A percentile compares a stretch with the other conserved stretches of the same genome.
Conservation (phyloP, 164 flowering plant genomes). For the Piper betle region DNA sequence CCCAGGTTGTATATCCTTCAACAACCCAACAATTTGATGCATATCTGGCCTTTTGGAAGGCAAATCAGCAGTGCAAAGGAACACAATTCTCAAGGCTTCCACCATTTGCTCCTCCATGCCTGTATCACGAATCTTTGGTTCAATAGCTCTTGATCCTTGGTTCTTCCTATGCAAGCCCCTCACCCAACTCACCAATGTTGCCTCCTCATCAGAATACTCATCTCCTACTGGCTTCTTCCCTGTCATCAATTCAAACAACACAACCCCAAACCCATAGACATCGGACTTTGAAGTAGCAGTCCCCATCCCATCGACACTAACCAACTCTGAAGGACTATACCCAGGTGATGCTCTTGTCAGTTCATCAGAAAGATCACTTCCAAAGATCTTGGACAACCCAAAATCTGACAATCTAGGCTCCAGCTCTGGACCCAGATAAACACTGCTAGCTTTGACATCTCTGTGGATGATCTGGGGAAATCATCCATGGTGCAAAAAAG, state of each 20-base stretch:
- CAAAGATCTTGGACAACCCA: slow-evolving; percentile 16
- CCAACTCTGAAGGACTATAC: too few species aligned
- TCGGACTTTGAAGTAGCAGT: slow-evolving; percentile 25
- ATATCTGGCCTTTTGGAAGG: slow-evolving; percentile 77
- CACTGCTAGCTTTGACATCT: slow-evolving; percentile 49
- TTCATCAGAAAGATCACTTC: slow-evolving; percentile 1
- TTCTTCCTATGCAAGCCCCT: slow-evolving; percentile 52
- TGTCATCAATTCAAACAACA: slow-evolving; percentile 65
- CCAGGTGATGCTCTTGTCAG: background rate
- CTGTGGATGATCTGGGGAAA: slow-evolving; percentile 64
- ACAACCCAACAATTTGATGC: slow-evolving; percentile 88
- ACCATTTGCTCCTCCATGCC: slow-evolving; percentile 45
- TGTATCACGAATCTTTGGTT: slow-evolving; percentile 52
- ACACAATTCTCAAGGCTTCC: slow-evolving; percentile 76
- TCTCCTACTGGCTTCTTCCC: slow-evolving; percentile 18
- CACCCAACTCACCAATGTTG: slow-evolving; percentile 60
- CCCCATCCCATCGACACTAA: too few species aligned
- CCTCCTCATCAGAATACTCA: slow-evolving; percentile 7
- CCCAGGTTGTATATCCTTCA: slow-evolving; percentile 68
- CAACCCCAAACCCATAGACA: slow-evolving; percentile 65
- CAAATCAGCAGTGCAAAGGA: slow-evolving; percentile 77
- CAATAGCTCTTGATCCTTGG: slow-evolving; percentile 45
- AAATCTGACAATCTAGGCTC: slow-evolving; percentile 76
- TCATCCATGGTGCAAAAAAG: slow-evolving; percentile 81
- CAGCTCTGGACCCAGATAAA: slow-evolving; percentile 46